Evolutionary conservation across 371 early-diverging fungal species (phyloP).

Genomic region (Lichtheimia corymbifera): DNA sequence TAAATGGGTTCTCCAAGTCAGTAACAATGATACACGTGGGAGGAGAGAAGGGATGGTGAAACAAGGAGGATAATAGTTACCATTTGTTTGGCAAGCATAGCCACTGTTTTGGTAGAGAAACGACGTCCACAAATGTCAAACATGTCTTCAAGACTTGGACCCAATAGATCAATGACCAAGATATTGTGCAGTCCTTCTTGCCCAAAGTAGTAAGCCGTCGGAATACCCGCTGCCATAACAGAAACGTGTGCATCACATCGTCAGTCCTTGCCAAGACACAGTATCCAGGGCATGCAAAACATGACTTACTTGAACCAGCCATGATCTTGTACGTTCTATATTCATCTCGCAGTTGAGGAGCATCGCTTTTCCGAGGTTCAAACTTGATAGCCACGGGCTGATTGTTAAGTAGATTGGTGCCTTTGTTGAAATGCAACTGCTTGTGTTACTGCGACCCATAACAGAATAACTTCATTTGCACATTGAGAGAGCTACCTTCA

Average conservation of each 20-base stretch:
- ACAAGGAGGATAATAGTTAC: slow-evolving; percentile 29
- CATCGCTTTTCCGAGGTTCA: slow-evolving; percentile 78
- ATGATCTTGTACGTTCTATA: slow-evolving; percentile 80
- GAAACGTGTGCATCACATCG: not conserved
- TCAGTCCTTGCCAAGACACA: not conserved
- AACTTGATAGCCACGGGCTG: slow-evolving; percentile 81
- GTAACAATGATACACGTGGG: not conserved
- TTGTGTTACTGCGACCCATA: slow-evolving; percentile 1
- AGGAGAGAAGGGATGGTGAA: slow-evolving; percentile 4
- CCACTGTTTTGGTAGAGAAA: slow-evolving; percentile 91
- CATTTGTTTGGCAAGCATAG: slow-evolving; percentile 96
- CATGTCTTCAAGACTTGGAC: slow-evolving; percentile 93
- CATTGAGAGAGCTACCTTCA: slow-evolving; percentile 67
- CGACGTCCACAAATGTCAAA: slow-evolving; percentile 92
- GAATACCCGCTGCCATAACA: slow-evolving; percentile 69
- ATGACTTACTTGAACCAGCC: slow-evolving; percentile 45
- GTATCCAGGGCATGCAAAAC: not conserved
- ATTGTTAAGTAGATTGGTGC: slow-evolving; percentile 66
- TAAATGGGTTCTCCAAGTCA: slow-evolving; percentile 18
- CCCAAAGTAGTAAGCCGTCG: slow-evolving; percentile 91
- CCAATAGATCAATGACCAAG: slow-evolving; percentile 94
- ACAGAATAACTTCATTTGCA: not conserved
- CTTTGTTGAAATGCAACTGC: slow-evolving; percentile 18
- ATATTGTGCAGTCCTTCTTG: slow-evolving; percentile 94
- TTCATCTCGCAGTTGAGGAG: slow-evolving; percentile 85